Conservation (phyloP, 2,329 filamentous ascomycete species). For the Cercospora sojina region DNA sequence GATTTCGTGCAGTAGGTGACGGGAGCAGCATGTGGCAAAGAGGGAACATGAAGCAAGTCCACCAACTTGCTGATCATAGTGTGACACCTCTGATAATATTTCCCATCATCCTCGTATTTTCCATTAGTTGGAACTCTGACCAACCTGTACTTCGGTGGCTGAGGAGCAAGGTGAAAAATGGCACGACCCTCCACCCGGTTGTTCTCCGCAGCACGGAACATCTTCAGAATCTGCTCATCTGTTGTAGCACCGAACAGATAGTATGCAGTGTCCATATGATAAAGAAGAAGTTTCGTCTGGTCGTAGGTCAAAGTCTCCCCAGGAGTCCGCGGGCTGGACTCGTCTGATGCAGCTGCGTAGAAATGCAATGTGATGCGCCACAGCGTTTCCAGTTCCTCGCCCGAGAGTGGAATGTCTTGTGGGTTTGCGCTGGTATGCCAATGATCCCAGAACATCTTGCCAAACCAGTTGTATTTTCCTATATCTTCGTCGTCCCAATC, state of each 20-base stretch:
- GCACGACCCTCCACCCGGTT: neutral
- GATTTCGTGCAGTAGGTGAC: neutral
- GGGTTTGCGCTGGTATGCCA: neutral
- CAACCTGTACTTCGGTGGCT: neutral
- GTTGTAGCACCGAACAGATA: neutral
- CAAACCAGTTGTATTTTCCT: neutral
- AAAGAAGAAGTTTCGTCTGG: neutral
- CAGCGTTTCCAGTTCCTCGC: neutral
- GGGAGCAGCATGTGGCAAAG: neutral
- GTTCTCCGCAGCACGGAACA: neutral
- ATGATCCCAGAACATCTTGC: neutral
- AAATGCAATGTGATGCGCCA: neutral
- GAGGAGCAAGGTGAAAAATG: neutral
- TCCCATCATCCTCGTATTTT: neutral
- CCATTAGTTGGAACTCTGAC: neutral
- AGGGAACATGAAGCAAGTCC: neutral
- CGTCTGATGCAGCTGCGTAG: neutral
- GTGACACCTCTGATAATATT: neutral
- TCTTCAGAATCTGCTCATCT: neutral
- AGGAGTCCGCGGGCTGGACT: neutral
- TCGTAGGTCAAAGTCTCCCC: neutral
- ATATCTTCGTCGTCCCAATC: neutral
- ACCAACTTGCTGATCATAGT: neutral
- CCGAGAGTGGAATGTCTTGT: neutral
- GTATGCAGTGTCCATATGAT: neutral